Conservation (phyloP, 225 moss, liverwort and hornwort species). For the Polytrichum formosum region DNA sequence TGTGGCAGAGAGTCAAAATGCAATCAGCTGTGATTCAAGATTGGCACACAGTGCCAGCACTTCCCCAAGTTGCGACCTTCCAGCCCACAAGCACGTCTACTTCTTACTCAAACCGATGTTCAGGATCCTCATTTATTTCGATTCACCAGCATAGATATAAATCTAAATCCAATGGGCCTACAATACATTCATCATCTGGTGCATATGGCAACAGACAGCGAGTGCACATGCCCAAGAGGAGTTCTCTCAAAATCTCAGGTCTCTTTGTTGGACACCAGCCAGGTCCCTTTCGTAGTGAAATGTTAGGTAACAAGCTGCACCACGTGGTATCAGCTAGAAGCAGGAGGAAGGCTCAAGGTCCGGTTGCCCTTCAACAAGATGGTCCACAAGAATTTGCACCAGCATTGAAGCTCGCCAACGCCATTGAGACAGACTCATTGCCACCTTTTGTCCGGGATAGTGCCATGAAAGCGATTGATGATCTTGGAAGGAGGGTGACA, state of each 20-base stretch:
- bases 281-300: slow-evolving; percentile 31
- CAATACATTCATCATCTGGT: slow-evolving; percentile 7
- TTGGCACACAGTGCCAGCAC: slow-evolving; percentile 42
- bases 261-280: slow-evolving; percentile 14
- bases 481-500: slow-evolving; percentile 91
- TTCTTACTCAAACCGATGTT: slow-evolving; percentile 22
- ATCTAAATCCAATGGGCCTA: slow-evolving; percentile 17
- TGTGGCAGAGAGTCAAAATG: slow-evolving; percentile 28
- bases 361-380: slow-evolving; percentile 60
- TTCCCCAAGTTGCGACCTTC: slow-evolving; percentile 17
- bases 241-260: slow-evolving; percentile 44
- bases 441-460: slow-evolving; percentile 88
- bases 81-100: slow-evolving; percentile 37
- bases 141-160: slow-evolving; percentile 28
- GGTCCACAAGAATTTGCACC: slow-evolving; percentile 44
- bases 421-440: slow-evolving; percentile 75
- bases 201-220: slow-evolving; percentile 23
- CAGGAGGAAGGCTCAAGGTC: slow-evolving; percentile 33
- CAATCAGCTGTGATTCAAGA: slow-evolving; percentile 60
- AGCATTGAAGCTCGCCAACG: slow-evolving; percentile 53
- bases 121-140: slow-evolving; percentile 29
- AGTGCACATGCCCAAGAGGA: slow-evolving; percentile 22
- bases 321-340: slow-evolving; percentile 18
- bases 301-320: slow-evolving; percentile 29
- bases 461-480: slow-evolving; percentile 94